Conservation (phyloP, 495 filamentous ascomycete species). For the Pseudomonodictys pantanalensis region DNA sequence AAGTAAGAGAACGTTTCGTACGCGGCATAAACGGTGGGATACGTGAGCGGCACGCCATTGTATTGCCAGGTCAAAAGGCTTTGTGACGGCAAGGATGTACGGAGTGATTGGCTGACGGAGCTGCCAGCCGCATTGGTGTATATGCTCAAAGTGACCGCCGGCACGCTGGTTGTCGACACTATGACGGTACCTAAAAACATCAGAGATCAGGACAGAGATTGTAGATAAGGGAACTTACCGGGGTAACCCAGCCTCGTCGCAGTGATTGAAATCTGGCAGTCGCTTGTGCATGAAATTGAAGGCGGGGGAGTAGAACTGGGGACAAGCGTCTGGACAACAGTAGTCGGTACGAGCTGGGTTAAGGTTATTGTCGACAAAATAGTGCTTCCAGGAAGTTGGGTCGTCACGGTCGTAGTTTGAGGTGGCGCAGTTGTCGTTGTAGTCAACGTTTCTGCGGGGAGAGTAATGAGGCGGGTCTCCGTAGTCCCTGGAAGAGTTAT, state of each 20-base stretch:
- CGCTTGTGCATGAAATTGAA: slow-evolving; percentile 17
- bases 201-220: no score
- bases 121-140: slow-evolving; percentile 12
- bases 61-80: slow-evolving; percentile 24
- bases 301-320: background rate
- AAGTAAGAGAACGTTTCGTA: slow-evolving; percentile 26
- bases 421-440: slow-evolving; percentile 1
- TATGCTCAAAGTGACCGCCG: slow-evolving; percentile 13
- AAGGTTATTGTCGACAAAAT: slow-evolving; percentile 18
- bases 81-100: background rate
- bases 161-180: slow-evolving; percentile 9
- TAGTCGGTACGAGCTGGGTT: slow-evolving; percentile 15
- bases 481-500: slow-evolving; percentile 6
- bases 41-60: slow-evolving; percentile 19
- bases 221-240: no score
- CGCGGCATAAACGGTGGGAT: slow-evolving; percentile 25
- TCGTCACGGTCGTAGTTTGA: slow-evolving; percentile 5
- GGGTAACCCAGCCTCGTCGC: slow-evolving; percentile 24
- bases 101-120: background rate
- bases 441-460: background rate
- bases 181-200: no score
- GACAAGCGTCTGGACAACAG: slow-evolving; percentile 4
- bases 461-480: background rate
- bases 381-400: slow-evolving; percentile 14
- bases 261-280: slow-evolving; percentile 27